phyloP scores from a whole-genome alignment of 75 land plant genomes.

The Picea sitchensis region DNA sequence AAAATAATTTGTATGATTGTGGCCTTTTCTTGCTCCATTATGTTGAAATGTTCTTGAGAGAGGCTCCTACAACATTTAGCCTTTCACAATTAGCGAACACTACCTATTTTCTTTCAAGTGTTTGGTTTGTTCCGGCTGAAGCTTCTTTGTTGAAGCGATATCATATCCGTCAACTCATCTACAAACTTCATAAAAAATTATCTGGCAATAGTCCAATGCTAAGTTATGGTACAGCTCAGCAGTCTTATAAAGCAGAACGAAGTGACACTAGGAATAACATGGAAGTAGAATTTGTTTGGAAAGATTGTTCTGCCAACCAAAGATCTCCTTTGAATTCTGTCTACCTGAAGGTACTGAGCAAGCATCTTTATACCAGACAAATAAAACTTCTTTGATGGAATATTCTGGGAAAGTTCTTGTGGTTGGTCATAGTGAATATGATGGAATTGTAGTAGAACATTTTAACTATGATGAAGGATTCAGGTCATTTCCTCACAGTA shows the following conservation, averaged over 20 bases:
- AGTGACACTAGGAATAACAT: not conserved
- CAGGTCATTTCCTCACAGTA: not conserved
- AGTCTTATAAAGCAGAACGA: not conserved
- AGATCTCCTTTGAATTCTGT: not conserved
- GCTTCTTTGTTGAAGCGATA: slow-evolving; percentile 46
- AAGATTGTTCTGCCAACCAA: not conserved
- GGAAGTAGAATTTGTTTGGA: not conserved
- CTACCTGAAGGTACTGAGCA: not conserved
- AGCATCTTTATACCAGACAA: not conserved
- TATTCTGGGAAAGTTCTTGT: not conserved
- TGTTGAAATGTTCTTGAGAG: slow-evolving; percentile 74
- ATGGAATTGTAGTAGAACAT: not conserved
- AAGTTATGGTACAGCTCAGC: not conserved
- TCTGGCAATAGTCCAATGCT: not conserved
- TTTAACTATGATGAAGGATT: not conserved
- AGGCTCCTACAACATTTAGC: slow-evolving; percentile 50
- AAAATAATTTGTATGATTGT: slow-evolving; percentile 82
- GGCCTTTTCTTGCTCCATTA: slow-evolving; percentile 91
- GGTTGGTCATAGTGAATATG: not conserved
- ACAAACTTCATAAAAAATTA: slow-evolving; percentile 22
- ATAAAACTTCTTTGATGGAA: not conserved
- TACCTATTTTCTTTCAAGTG: slow-evolving; percentile 16
- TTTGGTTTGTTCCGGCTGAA: slow-evolving; percentile 61
- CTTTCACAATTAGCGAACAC: slow-evolving; percentile 8
- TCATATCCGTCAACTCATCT: slow-evolving; percentile 38